phyloP scores from a whole-genome alignment of 164 flowering plant genomes.

The Aristolochia fimbriata region DNA sequence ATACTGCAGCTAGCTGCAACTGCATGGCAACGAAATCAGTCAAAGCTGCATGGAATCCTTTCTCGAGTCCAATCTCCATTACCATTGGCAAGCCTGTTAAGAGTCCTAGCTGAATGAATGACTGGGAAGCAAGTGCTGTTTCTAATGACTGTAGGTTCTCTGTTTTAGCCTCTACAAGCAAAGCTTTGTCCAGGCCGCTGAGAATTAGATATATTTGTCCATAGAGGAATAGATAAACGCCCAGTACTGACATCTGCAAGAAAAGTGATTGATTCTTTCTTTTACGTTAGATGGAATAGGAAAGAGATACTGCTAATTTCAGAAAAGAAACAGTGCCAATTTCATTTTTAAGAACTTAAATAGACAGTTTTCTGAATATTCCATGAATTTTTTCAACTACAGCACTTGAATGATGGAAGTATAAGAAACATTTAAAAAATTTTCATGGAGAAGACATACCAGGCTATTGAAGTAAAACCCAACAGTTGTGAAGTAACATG shows the following conservation, averaged over 20 bases:
- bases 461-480: slow-evolving; percentile 86
- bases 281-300: not conserved
- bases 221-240: slow-evolving; percentile 84
- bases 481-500: slow-evolving; percentile 87
- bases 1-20: slow-evolving; percentile 82
- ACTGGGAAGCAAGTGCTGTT: slow-evolving; percentile 89
- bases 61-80: slow-evolving; percentile 89
- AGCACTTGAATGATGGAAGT: not conserved
- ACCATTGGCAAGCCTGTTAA: slow-evolving; percentile 92
- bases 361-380: not conserved
- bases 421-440: not conserved
- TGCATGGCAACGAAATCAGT: slow-evolving; percentile 92
- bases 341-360: not conserved
- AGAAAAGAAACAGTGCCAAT: not conserved
- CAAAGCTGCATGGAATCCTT: slow-evolving; percentile 73
- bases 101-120: slow-evolving; percentile 92
- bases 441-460: slow-evolving; percentile 30
- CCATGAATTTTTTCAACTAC: not conserved
- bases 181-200: slow-evolving; percentile 74
- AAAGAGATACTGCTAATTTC: not conserved
- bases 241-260: slow-evolving; percentile 74
- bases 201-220: slow-evolving; percentile 89
- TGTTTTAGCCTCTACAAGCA: slow-evolving; percentile 50
- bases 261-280: not conserved
- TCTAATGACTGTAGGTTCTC: slow-evolving; percentile 63